These are phyloP conservation scores for Isabelozyma pseudorhagii DNA, from an alignment of 805 yeast species.

Conservation along the genomic window DNA sequence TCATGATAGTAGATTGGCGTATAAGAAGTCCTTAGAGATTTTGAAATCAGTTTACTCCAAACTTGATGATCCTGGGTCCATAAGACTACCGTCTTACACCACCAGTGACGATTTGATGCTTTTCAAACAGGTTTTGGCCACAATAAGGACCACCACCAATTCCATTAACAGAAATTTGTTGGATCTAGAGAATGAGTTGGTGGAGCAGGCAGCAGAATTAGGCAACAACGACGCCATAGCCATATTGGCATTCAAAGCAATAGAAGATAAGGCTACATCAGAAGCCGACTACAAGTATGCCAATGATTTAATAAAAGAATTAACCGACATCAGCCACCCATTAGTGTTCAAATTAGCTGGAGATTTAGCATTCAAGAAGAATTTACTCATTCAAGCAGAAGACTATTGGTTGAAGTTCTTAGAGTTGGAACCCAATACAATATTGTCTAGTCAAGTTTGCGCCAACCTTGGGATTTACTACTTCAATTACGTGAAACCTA, in stretches of 20 bases:
- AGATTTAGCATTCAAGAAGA: constrained; percentile 60
- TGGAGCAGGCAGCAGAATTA: constrained; percentile 80
- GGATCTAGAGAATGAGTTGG: constrained; percentile 63
- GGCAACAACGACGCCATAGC: constrained; percentile 83
- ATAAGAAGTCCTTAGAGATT: constrained; percentile 51
- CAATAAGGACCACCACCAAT: constrained; percentile 58
- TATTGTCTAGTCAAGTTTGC: constrained; percentile 69
- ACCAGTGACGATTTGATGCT: constrained; percentile 59
- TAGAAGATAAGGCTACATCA: constrained; percentile 23
- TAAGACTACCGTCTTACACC: constrained; percentile 44
- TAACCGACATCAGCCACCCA: constrained; percentile 64
- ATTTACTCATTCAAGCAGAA: constrained; percentile 52
- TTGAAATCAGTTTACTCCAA: constrained; percentile 49
- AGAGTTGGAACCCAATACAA: constrained; percentile 53
- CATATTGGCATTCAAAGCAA: constrained; percentile 64
- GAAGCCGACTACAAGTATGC: constrained; percentile 65
- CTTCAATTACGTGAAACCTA: constrained; percentile 40
- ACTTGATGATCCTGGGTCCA: constrained; percentile 37
- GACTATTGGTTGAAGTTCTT: constrained; percentile 58
- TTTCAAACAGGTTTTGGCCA: constrained; percentile 64
- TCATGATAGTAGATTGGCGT: constrained; percentile 56
- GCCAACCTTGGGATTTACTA: constrained; percentile 60
- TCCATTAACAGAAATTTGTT: constrained; percentile 54
- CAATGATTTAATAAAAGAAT: constrained; percentile 50
- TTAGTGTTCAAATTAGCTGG: constrained; percentile 75